Evolutionary conservation across 164 flowering plant species (phyloP), one percentile per base, ranked within the genome.

Genomic region (Berberis thunbergii): DNA sequence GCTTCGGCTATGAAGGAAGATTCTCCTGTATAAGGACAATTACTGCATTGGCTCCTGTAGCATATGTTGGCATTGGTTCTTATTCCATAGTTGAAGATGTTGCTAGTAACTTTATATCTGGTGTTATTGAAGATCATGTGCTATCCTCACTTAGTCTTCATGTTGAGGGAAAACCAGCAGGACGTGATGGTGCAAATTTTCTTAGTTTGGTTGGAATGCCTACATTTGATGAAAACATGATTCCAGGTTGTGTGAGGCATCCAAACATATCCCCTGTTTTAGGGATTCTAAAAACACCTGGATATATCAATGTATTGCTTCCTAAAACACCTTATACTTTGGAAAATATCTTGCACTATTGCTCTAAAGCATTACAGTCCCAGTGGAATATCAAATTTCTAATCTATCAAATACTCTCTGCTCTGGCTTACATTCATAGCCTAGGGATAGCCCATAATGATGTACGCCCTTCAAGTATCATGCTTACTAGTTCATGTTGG

Each of bases 231-330:
- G 89, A 84, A 57, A 71, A 64, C 48, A 62, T 52, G 46, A 71
- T 80, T 60, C 90, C 88, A 54, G 90, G 87, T 11, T 79, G 85
- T 67, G 62, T 90, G 66, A 87, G 98, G 83, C 97, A 94, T 79
- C 99, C 99, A 42, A 94, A 94, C 63, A 71, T 91, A 43, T 75
- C 67, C 46, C 97, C 96, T 46, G 76, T 84, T 65, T 71, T 94
- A 69, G 91, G 88, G 43, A 74, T 87, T 73, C 74, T 94, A 38
- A 87, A 80, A 70, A 53, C 79, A 44, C 61, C 81, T 60, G 78
- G 62, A 64, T 72, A 68, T 74, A 66, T 77, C 44, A 73, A 68
- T 70, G 9, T 80, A 13, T 74, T 91, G 67, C 71, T 80, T 66
- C 95, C 97, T 39, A 87, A 78, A 67, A 46, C 80, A 45, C 86